These are phyloP conservation scores for Hypoxylon sp. DNA, from an alignment of 2,329 filamentous ascomycete species.

Conservation along the genomic window DNA sequence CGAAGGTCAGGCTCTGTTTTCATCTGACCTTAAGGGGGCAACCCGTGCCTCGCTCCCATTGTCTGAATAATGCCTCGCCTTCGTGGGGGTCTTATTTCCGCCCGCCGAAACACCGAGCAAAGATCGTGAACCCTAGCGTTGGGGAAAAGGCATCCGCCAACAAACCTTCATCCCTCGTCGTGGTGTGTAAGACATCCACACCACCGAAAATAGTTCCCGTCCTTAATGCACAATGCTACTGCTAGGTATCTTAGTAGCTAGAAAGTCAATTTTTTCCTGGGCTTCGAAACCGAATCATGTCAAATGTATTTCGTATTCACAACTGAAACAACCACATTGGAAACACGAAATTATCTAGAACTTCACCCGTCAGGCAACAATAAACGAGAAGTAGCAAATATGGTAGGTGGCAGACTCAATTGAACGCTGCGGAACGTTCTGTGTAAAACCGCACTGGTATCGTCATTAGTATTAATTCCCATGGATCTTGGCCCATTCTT, in stretches of 20 bases:
- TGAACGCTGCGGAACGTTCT: slow-evolving; percentile 26
- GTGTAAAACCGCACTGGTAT: slow-evolving; percentile 42
- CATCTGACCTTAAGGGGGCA: slow-evolving; percentile 4
- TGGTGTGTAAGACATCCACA: not conserved
- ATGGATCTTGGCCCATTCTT: slow-evolving; percentile 27
- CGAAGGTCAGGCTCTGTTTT: slow-evolving; percentile 3
- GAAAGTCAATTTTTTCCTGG: not conserved
- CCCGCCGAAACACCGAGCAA: not conserved
- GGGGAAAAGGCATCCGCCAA: not conserved
- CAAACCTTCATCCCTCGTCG: not conserved
- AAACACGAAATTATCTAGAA: not conserved
- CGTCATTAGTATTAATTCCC: slow-evolving; percentile 42
- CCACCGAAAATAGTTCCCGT: not conserved
- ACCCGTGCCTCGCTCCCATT: not conserved
- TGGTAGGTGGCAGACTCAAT: slow-evolving; percentile 9
- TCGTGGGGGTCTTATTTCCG: not conserved
- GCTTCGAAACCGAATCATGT: not conserved
- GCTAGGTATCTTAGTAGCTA: not conserved
- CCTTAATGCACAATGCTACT: not conserved
- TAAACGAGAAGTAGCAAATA: slow-evolving; percentile 1
- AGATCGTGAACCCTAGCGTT: not conserved
- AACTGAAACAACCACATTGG: not conserved
- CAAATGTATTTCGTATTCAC: too few species aligned
- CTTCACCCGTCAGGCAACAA: not conserved
- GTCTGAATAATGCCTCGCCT: slow-evolving; percentile 1